Evolutionary conservation across 345 rosid species (phyloP), one percentile per base, ranked within the genome.

Genomic region (Geranium rotundifolium): DNA sequence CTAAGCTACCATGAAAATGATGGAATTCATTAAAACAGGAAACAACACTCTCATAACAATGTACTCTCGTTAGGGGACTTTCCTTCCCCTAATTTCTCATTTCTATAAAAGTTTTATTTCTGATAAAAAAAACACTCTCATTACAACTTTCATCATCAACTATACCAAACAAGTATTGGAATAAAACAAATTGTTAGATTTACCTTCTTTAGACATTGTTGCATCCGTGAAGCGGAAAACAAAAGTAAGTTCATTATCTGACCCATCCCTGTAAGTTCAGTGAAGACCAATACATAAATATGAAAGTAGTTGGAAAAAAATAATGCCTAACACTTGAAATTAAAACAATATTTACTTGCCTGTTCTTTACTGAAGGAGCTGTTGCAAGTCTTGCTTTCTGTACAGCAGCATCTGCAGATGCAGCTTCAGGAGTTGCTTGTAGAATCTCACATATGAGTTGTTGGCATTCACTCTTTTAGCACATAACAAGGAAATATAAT

Each of bases 391-490:
- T 86, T 72, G 97, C 97, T 72, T 92, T 93, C 80, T 90, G 99
- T 61, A 86, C 91, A 67, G 92, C 92, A 68, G 95, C 89, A 84
- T 93, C 99, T 46, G 95, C 96, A 59, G 97, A 82, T 64, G 99
- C 85, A 78, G 99, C 95, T 81, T 93, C 96, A 59, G 97, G 99
- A 63, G 97, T 93, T 72, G 99, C 96, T 81, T 97, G 83, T 67
- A 93, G 78, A 81, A 93, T 86, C 77, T 93, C 99, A 72, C 99
- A 90, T 67, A 93, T 88, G 65, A 93, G 95, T 83, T 93, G 99
- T 78, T 93, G 99, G 78, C 97, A 90, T 79, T 93, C 99, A 76
- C 99, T 93, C 99, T 93, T 72, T 56, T 17, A 60, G 56, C 34
- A 69, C 29, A 52, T 58, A 41, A 63, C 67, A 72, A 49, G 54